Evolutionary conservation across 2,329 filamentous ascomycete genomes (phyloP).

Genomic region (Dothidotthia symphoricarpi): DNA sequence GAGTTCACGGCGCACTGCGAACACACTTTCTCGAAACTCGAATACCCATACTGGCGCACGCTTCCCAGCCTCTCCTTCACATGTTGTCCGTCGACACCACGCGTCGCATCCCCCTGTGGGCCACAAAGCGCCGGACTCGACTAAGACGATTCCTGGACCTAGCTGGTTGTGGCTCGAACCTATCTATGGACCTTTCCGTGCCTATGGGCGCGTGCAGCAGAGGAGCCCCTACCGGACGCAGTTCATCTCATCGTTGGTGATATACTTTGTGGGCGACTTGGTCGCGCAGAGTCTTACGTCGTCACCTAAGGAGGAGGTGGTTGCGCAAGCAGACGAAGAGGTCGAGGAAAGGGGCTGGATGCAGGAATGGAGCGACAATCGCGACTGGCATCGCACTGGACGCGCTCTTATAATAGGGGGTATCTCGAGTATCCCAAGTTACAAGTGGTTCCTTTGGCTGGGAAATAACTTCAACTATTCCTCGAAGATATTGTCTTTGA

Average conservation of each 20-base stretch:
- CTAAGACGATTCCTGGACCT: slow-evolving; percentile 44
- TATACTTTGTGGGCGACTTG: slow-evolving; percentile 76
- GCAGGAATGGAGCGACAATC: slow-evolving; percentile 45
- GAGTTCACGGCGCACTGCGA: slow-evolving; percentile 25
- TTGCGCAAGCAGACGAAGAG: slow-evolving; percentile 5
- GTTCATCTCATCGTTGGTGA: slow-evolving; percentile 69
- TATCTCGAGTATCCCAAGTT: slow-evolving; percentile 71
- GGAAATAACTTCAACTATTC: slow-evolving; percentile 80
- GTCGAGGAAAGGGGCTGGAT: slow-evolving; percentile 39
- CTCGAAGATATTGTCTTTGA: slow-evolving; percentile 68
- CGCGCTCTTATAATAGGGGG: slow-evolving; percentile 74
- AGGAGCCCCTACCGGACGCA: slow-evolving; percentile 77
- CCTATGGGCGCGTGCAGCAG: slow-evolving; percentile 69
- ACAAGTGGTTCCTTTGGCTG: slow-evolving; percentile 81
- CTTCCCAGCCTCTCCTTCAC: slow-evolving; percentile 11
- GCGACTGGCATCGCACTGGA: slow-evolving; percentile 56
- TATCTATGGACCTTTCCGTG: slow-evolving; percentile 47
- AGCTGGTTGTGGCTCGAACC: slow-evolving; percentile 50
- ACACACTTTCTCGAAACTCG: slow-evolving; percentile 10
- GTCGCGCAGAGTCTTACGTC: slow-evolving; percentile 66
- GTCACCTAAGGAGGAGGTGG: slow-evolving; percentile 12
- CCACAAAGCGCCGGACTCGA: slow-evolving; percentile 16
- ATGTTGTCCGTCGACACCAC: slow-evolving; percentile 16
- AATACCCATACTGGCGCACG: slow-evolving; percentile 9
- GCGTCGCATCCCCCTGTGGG: slow-evolving; percentile 19